These are phyloP conservation scores for Metarhizium brunneum DNA, from an alignment of 2,329 filamentous ascomycete species.

Conservation along the genomic window DNA sequence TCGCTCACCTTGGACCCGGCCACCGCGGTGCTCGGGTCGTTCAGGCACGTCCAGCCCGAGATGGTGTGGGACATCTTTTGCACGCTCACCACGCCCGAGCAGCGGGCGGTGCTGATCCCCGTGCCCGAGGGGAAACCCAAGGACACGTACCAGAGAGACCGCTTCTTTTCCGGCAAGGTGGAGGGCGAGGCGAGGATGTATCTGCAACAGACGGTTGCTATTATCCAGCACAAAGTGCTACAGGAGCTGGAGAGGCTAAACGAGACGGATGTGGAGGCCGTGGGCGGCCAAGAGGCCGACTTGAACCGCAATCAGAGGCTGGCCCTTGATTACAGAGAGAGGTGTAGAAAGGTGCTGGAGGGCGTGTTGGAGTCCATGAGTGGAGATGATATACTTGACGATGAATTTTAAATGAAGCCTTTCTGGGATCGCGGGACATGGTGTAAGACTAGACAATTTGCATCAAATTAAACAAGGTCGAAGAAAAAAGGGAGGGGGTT, in stretches of 20 bases:
- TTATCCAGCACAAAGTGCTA: slow-evolving; percentile 35
- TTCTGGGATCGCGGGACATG: too few species aligned
- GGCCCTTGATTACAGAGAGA: slow-evolving; percentile 37
- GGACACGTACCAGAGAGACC: slow-evolving; percentile 15
- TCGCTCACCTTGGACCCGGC: slow-evolving; percentile 18
- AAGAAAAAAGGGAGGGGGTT: too few species aligned
- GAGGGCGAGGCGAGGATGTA: slow-evolving; percentile 16
- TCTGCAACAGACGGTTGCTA: slow-evolving; percentile 26
- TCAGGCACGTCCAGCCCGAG: slow-evolving; percentile 42
- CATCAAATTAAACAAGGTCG: too few species aligned
- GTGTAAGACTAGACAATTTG: too few species aligned
- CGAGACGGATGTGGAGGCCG: slow-evolving; percentile 34
- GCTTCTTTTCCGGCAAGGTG: slow-evolving; percentile 23
- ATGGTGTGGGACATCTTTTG: slow-evolving; percentile 42
- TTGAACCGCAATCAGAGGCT: slow-evolving; percentile 37
- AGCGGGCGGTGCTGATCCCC: slow-evolving; percentile 17
- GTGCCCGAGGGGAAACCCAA: slow-evolving; percentile 12
- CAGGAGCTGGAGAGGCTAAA: slow-evolving; percentile 35
- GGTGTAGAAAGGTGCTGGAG: slow-evolving; percentile 39
- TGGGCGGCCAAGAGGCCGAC: slow-evolving; percentile 26
- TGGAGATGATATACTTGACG: slow-evolving; percentile 17
- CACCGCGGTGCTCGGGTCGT: slow-evolving; percentile 24
- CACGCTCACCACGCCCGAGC: slow-evolving; percentile 26
- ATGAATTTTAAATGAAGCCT: background rate
- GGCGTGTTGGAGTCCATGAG: slow-evolving; percentile 32